These are phyloP conservation scores for Cenococcum geophilum DNA, from an alignment of 495 filamentous ascomycete species.

Conservation along the genomic window DNA sequence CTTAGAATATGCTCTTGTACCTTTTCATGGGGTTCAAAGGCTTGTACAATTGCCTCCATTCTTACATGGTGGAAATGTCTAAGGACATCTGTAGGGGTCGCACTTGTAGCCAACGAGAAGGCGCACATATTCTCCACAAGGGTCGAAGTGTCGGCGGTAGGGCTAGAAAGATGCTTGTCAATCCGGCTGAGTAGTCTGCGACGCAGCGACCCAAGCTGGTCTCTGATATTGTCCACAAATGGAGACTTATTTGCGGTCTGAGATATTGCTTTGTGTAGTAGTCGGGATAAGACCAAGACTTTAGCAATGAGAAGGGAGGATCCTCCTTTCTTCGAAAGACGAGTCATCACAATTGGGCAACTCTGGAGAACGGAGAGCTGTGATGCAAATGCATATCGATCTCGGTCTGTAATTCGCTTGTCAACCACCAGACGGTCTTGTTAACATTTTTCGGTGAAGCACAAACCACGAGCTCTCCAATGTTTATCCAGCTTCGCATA, in stretches of 20 bases:
- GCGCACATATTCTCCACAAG: constrained; percentile 71
- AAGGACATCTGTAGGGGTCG: constrained; percentile 72
- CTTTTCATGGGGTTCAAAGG: constrained; percentile 45
- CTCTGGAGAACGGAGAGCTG: constrained; percentile 59
- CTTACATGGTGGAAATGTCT: constrained; percentile 75
- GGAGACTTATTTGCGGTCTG: constrained; percentile 46
- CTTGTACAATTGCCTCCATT: constrained; percentile 55
- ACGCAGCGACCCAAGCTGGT: constrained; percentile 55
- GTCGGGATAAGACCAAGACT: constrained; percentile 68
- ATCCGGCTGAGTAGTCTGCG: constrained; percentile 59
- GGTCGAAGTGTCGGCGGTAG: constrained; percentile 44
- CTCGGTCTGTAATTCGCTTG: constrained; percentile 39
- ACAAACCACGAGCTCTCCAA: constrained; percentile 42
- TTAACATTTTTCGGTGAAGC: constrained; percentile 23
- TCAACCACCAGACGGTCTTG: constrained; percentile 33
- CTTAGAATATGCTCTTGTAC: constrained; percentile 37
- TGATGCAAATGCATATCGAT: constrained; percentile 52
- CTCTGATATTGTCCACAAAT: constrained; percentile 56
- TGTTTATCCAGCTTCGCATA: constrained; percentile 50
- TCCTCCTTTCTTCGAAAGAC: constrained; percentile 52
- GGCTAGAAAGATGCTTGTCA: constrained; percentile 57
- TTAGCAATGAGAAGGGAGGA: constrained; percentile 67
- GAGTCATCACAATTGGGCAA: constrained; percentile 49
- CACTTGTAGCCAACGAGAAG: constrained; percentile 75
- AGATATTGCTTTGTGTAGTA: constrained; percentile 61